Evolutionary conservation across 176 grass and related monocot genomes (phyloP), one percentile per base, ranked within the genome.

Genomic region (Bothriochloa decipiens): DNA sequence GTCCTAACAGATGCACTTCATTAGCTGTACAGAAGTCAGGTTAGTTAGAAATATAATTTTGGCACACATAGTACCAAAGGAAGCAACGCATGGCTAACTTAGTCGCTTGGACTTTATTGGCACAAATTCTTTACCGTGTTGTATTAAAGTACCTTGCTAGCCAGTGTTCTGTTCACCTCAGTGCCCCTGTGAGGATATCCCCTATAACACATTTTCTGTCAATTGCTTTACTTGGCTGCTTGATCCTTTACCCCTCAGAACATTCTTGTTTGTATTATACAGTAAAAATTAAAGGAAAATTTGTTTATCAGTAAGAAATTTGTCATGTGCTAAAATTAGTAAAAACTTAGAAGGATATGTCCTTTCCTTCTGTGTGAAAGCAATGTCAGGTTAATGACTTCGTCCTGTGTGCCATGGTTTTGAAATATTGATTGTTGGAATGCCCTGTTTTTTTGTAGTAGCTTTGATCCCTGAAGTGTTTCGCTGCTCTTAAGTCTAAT

Each of bases 241-340:
- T 83, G 17, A 63, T 46, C 15, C 73, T 39, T 82, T 82, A 73
- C 8, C 16, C 8, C n/a, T 37, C 4, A 12, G 69, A 70, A 37
- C 32, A 45, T 43, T 65, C 14, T 78, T 64, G 74, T 78, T 37
- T 79, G 42, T 26, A 29, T 17, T 58, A 23, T n/a, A n/a, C n/a
- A n/a, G n/a, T n/a, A 58, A 60, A 67, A 67, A 67, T 1, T 18
- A 35, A 28, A 35, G 14, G 29, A 35, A 5, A 35, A 9, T 67
- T 78, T 15, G 25, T 8, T 78, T 58, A 28, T 36, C 58, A 65
- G 0, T 60, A 60, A 57, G 37, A 78, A 45, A 4, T 15, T 78
- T 62, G 0, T 78, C 7, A 64, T 78, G 23, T 45, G 76, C n/a
- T 39, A 64, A 35, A 74, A 53, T 7, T 32, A 65, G 1, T 45